These are phyloP conservation scores for Moringa oleifera DNA, from an alignment of 345 rosid genomes.

Conservation along the genomic window DNA sequence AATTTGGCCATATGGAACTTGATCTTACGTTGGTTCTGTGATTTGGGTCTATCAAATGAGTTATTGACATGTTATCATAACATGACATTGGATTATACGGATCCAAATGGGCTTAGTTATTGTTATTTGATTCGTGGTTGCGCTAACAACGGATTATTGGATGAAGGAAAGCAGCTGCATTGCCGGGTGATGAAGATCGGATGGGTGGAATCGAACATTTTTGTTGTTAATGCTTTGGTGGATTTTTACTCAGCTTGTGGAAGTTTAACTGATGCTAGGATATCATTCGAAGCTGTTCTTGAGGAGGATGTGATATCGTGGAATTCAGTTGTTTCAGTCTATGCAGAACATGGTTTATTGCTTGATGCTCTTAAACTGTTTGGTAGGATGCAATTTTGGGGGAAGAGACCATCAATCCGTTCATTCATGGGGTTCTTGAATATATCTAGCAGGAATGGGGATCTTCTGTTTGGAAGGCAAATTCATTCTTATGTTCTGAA, in stretches of 20 bases:
- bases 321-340: slow-evolving; percentile 67
- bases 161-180: slow-evolving; percentile 72
- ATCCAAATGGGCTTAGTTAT: slow-evolving; percentile 56
- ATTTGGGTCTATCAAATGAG: slow-evolving; percentile 27
- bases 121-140: slow-evolving; percentile 66
- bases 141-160: slow-evolving; percentile 30
- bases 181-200: slow-evolving; percentile 53
- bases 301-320: slow-evolving; percentile 61
- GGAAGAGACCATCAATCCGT: slow-evolving; percentile 56
- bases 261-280: slow-evolving; percentile 36
- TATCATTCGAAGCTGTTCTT: slow-evolving; percentile 40
- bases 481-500: slow-evolving; percentile 59
- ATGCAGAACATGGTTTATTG: slow-evolving; percentile 29
- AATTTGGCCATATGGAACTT: slow-evolving; percentile 56
- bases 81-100: slow-evolving; percentile 45
- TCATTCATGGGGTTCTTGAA: slow-evolving; percentile 58
- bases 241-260: slow-evolving; percentile 70
- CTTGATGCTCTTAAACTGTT: slow-evolving; percentile 49
- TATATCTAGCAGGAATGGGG: slow-evolving; percentile 38
- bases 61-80: slow-evolving; percentile 33
- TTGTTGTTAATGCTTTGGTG: slow-evolving; percentile 61
- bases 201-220: slow-evolving; percentile 40
- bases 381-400: slow-evolving; percentile 63
- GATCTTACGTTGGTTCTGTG: slow-evolving; percentile 46
- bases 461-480: slow-evolving; percentile 54